phyloP scores from a whole-genome alignment of 2,329 filamentous ascomycete genomes.

The Didymella arachidicola region DNA sequence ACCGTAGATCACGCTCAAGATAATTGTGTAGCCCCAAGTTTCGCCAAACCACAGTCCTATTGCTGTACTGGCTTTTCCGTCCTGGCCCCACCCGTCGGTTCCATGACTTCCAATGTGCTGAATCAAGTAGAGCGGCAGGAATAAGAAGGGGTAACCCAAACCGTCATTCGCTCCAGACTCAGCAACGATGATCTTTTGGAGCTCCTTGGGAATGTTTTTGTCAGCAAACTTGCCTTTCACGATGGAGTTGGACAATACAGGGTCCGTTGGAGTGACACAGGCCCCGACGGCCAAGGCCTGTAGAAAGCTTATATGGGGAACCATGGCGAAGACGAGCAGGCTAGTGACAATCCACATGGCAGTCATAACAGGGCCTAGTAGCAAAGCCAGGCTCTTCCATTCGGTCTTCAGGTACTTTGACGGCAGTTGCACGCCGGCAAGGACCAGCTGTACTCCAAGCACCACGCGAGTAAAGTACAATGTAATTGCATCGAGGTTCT shows the following conservation, averaged over 20 bases:
- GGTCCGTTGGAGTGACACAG: constrained; percentile 92
- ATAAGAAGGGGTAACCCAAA: constrained; percentile 86
- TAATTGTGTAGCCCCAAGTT: constrained; percentile 83
- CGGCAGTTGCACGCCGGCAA: constrained; percentile 87
- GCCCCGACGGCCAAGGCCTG: constrained; percentile 82
- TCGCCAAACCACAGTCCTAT: constrained; percentile 85
- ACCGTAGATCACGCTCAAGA: constrained; percentile 81
- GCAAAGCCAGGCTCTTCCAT: constrained; percentile 76
- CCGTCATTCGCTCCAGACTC: constrained; percentile 92
- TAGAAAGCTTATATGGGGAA: constrained; percentile 75
- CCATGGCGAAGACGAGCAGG: constrained; percentile 77
- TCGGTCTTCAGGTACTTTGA: constrained; percentile 79
- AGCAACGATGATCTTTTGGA: constrained; percentile 72
- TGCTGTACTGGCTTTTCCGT: constrained; percentile 67
- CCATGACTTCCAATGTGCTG: constrained; percentile 71
- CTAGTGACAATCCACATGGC: constrained; percentile 87
- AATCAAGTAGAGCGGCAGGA: constrained; percentile 82
- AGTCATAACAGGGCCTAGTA: constrained; percentile 85
- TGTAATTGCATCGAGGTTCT: constrained; percentile 74
- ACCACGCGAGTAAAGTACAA: constrained; percentile 87
- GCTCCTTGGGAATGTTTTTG: constrained; percentile 80
- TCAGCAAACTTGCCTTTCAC: constrained; percentile 95
- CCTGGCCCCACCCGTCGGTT: constrained; percentile 22
- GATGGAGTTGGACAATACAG: constrained; percentile 85
- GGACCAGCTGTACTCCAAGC: constrained; percentile 86